Conservation (phyloP, 306 rosid genomes). For the Lotus japonicus region DNA sequence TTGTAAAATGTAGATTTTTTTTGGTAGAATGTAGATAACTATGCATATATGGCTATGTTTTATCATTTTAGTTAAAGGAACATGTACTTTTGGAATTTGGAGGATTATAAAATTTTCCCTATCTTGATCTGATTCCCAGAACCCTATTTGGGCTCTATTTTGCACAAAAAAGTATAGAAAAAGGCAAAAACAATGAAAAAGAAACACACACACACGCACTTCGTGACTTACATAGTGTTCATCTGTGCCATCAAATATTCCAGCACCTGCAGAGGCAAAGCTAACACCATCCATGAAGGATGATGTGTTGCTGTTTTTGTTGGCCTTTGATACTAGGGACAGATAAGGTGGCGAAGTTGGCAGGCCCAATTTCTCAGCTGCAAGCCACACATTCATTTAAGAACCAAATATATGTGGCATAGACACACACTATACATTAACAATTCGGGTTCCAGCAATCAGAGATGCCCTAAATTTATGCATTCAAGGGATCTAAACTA, state of each 20-base stretch:
- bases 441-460: too few relatives aligned
- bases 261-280: slow-evolving; percentile 92
- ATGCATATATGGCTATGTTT: too few relatives aligned
- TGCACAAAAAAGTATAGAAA: too few relatives aligned
- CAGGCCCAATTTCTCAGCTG: slow-evolving; percentile 76
- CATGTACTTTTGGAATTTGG: too few relatives aligned
- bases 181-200: neutral
- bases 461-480: too few relatives aligned
- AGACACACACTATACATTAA: too few relatives aligned
- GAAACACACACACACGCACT: neutral
- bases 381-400: neutral
- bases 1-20: too few relatives aligned
- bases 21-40: too few relatives aligned
- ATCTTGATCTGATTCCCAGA: neutral
- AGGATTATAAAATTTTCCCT: too few relatives aligned
- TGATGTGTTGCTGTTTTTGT: slow-evolving; percentile 1
- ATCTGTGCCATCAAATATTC: slow-evolving; percentile 63
- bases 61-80: too few relatives aligned
- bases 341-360: slow-evolving; percentile 68
- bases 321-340: slow-evolving; percentile 34
- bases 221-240: slow-evolving; percentile 39
- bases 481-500: too few relatives aligned
- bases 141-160: too few relatives aligned
- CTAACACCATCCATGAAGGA: slow-evolving; percentile 53
- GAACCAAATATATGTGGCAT: neutral